Percentiles rank a stretch among this genome's conserved stretches.
Evolutionary conservation across 495 filamentous ascomycete genomes (phyloP).

Genomic region (Talaromyces proteolyticus): DNA sequence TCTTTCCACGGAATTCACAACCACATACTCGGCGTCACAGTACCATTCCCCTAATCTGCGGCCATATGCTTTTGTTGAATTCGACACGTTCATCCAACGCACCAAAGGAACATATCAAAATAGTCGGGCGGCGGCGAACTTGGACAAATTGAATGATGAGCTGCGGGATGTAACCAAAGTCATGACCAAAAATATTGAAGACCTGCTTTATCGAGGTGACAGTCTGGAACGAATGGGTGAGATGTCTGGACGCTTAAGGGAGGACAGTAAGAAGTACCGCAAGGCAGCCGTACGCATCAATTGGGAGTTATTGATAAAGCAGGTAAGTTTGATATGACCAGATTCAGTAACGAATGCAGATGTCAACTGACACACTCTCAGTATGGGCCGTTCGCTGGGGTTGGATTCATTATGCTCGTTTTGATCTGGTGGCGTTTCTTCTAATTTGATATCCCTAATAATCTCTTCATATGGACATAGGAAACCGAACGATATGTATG

Average conservation of each 20-base stretch:
- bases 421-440: constrained; percentile 95
- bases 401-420: constrained; percentile 73
- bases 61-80: constrained; percentile 94
- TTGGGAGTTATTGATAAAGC: constrained; percentile 94
- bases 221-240: constrained; percentile 97
- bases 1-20: constrained; percentile 84
- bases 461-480: constrained; percentile 3
- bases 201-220: constrained; percentile 90
- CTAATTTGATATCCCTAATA: constrained; percentile 29
- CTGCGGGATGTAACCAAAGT: constrained; percentile 96
- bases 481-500: constrained; percentile 22
- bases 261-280: constrained; percentile 92
- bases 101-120: constrained; percentile 96
- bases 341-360: not conserved
- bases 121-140: constrained; percentile 76
- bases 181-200: constrained; percentile 99
- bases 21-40: constrained; percentile 67
- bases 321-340: constrained; percentile 47
- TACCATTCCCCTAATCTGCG: constrained; percentile 69
- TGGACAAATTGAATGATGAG: constrained; percentile 90
- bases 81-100: constrained; percentile 92
- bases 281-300: constrained; percentile 93
- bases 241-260: constrained; percentile 74
- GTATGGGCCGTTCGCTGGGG: constrained; percentile 82
- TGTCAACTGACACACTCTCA: constrained; percentile 23